Evolutionary conservation across 805 yeast species (phyloP), one percentile per base, ranked within the genome.

Genomic region (Maudiozyma serrabonitensis): DNA sequence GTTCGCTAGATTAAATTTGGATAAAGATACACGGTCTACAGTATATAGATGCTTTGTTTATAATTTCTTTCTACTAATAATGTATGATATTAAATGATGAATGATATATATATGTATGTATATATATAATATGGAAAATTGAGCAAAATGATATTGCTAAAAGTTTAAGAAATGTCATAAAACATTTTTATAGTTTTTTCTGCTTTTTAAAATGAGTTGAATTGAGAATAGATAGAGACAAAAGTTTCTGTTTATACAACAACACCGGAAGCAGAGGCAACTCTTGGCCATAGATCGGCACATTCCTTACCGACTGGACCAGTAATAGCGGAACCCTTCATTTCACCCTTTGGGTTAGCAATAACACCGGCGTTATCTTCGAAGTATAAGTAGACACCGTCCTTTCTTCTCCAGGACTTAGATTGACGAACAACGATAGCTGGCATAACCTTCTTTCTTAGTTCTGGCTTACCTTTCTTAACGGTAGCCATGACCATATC

Each of bases 281-380:
- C 91, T 82, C 99, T 88, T 75, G 99, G 99, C 99, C 99, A 93
- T 76, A 93, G 85, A 74, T 93, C 99, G 73, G 99, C 99, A 82
- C 99, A 93, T 82, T 93, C 99, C 81, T 93, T 93, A 76, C 96
- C 98, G 72, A 93, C 99, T 71, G 99, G 99, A 76, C 99, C 99
- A 71, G 99, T 93, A 75, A 93, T 91, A 70, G 99, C 99, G 64
- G 99, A 93, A 79, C 99, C 99, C 83, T 93, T 93, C 99, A 93
- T 93, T 80, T 93, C 99, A 82, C 99, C 99, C 91, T 93, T 93
- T 73, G 99, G 99, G 81, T 93, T 93, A 75, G 91, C 98, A 72
- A 93, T 93, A 76, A 93, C 99, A 84, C 99, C 99, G 62, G 99
- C 99, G 73, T 93, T 93, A 81, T 93, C 99, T 83, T 93, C 99